Evolutionary conservation across 2,329 filamentous ascomycete species (phyloP).

Genomic region (Diplocarpon mali): DNA sequence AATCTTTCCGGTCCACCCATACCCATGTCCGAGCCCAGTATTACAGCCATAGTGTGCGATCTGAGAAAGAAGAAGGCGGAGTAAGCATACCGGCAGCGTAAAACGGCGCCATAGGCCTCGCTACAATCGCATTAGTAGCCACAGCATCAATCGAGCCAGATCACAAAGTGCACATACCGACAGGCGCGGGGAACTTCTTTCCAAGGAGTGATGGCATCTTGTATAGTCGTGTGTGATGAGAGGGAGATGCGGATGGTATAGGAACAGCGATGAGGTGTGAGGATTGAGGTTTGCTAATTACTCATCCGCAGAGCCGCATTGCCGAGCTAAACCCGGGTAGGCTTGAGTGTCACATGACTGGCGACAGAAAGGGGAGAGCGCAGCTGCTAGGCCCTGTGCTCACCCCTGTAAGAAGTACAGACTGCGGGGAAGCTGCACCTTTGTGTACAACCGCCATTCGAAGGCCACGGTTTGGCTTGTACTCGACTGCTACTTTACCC

Average conservation of each 20-base stretch:
- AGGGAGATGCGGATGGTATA: slow-evolving; percentile 14
- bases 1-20: background rate
- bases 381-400: background rate
- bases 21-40: background rate
- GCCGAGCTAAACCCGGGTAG: background rate
- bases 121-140: slow-evolving; percentile 37
- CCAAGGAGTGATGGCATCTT: slow-evolving; percentile 64
- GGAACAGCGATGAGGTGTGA: slow-evolving; percentile 7
- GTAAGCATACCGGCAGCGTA: slow-evolving; percentile 74
- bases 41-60: background rate
- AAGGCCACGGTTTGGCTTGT: too few species aligned
- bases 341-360: background rate
- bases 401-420: background rate
- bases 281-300: slow-evolving; percentile 7
- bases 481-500: too few species aligned
- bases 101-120: slow-evolving; percentile 86
- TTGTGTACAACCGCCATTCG: slow-evolving; percentile 1
- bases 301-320: slow-evolving; percentile 10
- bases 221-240: slow-evolving; percentile 31
- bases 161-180: slow-evolving; percentile 52
- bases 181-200: slow-evolving; percentile 73
- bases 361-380: background rate
- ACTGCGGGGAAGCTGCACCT: background rate
- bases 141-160: background rate
- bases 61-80: background rate